Base-by-base conservation (phyloP, 2,329 filamentous ascomycete species). In the Biscogniauxia sp. region DNA sequence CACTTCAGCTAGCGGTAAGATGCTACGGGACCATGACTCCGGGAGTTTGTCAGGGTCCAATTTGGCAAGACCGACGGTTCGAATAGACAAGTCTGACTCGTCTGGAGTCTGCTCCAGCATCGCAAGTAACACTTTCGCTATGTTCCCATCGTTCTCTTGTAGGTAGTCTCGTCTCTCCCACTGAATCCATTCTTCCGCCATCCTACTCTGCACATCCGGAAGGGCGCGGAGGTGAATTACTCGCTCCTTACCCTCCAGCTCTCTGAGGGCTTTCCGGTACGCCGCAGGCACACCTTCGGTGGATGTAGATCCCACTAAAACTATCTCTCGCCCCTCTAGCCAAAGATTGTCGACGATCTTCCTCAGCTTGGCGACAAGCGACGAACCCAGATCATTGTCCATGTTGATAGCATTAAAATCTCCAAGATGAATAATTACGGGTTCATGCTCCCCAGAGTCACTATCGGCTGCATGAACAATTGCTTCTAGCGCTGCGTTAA, bases 401-500 rank as follows among this genome's bases (percentile, higher is more conserved):
- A 84, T 84, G 68, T 83, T 86, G 8, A 99, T 80, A 64, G 96
- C 91, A 57, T 90, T 87, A 69, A 92, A 90, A 72, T 98, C 92
- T 71, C 90, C 86, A 13, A 97, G 78, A 68, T 92, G 92, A 49
- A 96, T 80, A 60, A 98, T 88, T 7, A 93, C 81, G 23, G 81
- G 81, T 20, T 73, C 80, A 71, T 69, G 71, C 67, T 72, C 69
- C 6, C 65, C 53, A 26, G 66, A 62, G 5, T 73, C 66, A 20
- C 73, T 65, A 25, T 82, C 76, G 3, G 80, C 78, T 2, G 81
- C 78, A 52, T 77, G 75, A 25, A 88, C 75, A n/a, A 90, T 74
- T 53, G 82, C 78, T 53, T 87, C 84, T 51, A 90, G 67, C 6
- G 83, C 79, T 32, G 82, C 79, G 56, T 81, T 81, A 61, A 87